phyloP scores from a whole-genome alignment of 345 rosid genomes.

The Salix exigua region DNA sequence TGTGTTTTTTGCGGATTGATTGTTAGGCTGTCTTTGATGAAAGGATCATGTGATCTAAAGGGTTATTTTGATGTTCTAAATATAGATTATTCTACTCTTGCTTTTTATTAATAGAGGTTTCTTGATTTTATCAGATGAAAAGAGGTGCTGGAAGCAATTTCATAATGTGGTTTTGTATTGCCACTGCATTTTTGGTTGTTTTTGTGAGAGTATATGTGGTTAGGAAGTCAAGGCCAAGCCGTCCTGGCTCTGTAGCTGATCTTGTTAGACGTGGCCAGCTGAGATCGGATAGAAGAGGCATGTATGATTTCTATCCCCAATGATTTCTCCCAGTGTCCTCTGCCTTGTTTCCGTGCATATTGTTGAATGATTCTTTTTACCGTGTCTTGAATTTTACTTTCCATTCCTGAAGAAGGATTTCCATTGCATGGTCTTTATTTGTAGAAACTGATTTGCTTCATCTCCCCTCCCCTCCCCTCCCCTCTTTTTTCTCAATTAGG shows the following conservation, averaged over 20 bases:
- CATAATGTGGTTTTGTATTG: slow-evolving; percentile 44
- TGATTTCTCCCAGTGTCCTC: background rate
- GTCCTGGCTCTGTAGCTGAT: slow-evolving; percentile 80
- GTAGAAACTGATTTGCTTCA: no score
- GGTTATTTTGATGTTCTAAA: background rate
- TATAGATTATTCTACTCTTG: background rate
- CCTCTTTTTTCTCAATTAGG: no score
- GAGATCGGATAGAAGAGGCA: slow-evolving; percentile 99
- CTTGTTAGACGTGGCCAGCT: slow-evolving; percentile 97
- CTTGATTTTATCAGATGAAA: slow-evolving; percentile 41
- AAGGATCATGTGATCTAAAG: background rate
- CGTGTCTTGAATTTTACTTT: slow-evolving; percentile 44
- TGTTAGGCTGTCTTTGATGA: background rate
- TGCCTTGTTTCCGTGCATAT: background rate
- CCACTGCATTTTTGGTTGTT: slow-evolving; percentile 51
- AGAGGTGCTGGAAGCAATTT: slow-evolving; percentile 31
- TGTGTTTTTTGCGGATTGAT: background rate
- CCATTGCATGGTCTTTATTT: background rate
- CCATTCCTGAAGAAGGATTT: background rate
- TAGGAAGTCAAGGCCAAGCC: slow-evolving; percentile 47
- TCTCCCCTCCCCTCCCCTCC: no score
- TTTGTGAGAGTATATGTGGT: slow-evolving; percentile 41
- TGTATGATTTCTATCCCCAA: slow-evolving; percentile 60
- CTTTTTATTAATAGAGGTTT: background rate
- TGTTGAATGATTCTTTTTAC: background rate